Evolutionary conservation across 768 basidiomycete species (phyloP), one percentile per base, ranked within the genome.

Genomic region (Termitomyces eurrhizus): DNA sequence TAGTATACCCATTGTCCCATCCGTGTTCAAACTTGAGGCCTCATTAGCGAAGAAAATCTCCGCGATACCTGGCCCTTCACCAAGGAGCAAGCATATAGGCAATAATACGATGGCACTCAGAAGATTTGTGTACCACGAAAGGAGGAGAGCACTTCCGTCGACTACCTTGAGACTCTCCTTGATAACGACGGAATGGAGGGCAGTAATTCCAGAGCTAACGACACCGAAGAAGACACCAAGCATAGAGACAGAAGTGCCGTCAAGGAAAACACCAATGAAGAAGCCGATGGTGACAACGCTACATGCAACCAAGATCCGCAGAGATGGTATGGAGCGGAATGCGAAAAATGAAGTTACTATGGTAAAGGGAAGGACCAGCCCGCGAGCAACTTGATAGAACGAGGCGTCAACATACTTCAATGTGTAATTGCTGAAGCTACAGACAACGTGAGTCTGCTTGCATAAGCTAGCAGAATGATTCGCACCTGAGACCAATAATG

Each of bases 331-430:
- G 9, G 92, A 71, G 63, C 86, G 80, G 36, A 97, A 86, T 69
- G 92, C 77, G 67, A 92, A 32, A 72, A 83, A 90, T 45, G 95
- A 95, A n/a, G 93, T 88, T 68, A 79, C 77, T 66, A 97, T 93
- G 18, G 96, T 98, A 79, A 94, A 90, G 0, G 96, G 95, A 26
- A 98, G 86, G 33, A 98, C 85, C 62, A 98, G 82, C 11, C 95
- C 95, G 16, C 95, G 89, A 0, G 95, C 95, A 63, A 98, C 90
- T 77, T 96, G 95, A 73, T 96, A 95, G 74, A 96, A 94, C 0
- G 93, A 95, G 13, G 93, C 92, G 59, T 95, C 94, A 66, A 97
- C 95, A 68, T 90, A 93, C 85, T 94, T 92, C 60, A 95, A 82
- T 44, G 90, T 93, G 70, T 87, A 94, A 72, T 95, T 95, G 74